Conservation (phyloP, 768 basidiomycete species). For the Amanita subjunquillea region DNA sequence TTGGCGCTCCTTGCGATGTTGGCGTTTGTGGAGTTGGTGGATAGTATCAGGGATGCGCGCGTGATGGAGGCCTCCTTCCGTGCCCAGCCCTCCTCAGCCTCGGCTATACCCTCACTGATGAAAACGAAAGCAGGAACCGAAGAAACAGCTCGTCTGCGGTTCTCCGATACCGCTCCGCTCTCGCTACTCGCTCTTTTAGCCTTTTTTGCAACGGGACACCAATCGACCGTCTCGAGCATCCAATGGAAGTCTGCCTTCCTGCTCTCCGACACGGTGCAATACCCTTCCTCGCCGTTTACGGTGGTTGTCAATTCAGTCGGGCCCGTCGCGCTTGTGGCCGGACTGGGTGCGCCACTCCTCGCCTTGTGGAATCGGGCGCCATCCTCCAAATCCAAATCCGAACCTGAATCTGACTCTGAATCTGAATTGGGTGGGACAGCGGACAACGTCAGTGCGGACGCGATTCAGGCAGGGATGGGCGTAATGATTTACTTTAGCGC, state of each 20-base stretch:
- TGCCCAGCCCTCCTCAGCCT: constrained; percentile 8
- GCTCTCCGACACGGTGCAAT: constrained; percentile 55
- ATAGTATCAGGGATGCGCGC: constrained; percentile 67
- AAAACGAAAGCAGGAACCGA: not conserved
- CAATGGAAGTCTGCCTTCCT: constrained; percentile 96
- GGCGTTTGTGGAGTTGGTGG: constrained; percentile 72
- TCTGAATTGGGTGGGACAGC: no score
- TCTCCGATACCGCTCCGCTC: constrained; percentile 63
- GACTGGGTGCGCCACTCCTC: constrained; percentile 56
- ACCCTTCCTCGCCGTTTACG: constrained; percentile 66
- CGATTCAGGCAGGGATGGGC: constrained; percentile 45
- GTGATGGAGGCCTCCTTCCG: constrained; percentile 31
- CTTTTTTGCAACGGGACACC: constrained; percentile 90
- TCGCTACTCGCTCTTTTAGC: constrained; percentile 66
- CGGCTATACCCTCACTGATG: no score
- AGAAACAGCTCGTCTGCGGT: constrained; percentile 32
- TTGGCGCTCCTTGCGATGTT: constrained; percentile 56
- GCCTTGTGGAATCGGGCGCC: constrained; percentile 83
- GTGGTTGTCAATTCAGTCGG: constrained; percentile 75
- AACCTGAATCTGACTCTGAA: no score
- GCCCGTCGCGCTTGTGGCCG: constrained; percentile 49
- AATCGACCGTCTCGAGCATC: constrained; percentile 77
- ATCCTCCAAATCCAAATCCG: no score
- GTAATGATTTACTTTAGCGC: constrained; percentile 61
- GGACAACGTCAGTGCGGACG: constrained; percentile 24